Conservation (phyloP, 164 flowering plant species). For the Buxus sempervirens region DNA sequence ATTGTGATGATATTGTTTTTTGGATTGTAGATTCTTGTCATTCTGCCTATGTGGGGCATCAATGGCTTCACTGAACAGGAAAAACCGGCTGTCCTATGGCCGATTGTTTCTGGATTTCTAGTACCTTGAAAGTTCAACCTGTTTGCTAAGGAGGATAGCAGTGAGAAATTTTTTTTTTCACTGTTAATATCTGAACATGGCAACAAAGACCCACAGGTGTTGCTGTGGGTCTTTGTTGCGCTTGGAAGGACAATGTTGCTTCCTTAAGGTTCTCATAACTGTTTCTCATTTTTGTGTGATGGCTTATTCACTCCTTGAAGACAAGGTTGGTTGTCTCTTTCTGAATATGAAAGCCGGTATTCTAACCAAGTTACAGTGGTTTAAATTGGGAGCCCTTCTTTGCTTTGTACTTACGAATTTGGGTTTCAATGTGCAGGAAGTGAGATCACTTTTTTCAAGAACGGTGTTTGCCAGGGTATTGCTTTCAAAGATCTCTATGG, state of each 20-base stretch:
- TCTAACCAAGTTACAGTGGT: neutral
- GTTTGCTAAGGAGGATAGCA: neutral
- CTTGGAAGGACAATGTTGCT: neutral
- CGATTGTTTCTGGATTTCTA: neutral
- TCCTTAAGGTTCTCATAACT: too few species aligned
- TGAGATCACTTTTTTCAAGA: constrained; percentile 87
- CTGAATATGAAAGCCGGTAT: neutral
- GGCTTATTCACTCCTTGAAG: too few species aligned
- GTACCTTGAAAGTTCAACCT: neutral
- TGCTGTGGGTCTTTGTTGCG: neutral
- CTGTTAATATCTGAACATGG: neutral
- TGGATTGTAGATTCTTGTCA: neutral
- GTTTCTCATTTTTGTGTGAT: neutral
- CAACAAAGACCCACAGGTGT: neutral
- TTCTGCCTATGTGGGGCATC: neutral
- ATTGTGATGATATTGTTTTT: too few species aligned
- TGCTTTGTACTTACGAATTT: neutral
- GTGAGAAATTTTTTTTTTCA: neutral
- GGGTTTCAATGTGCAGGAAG: constrained; percentile 58
- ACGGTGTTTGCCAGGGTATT: constrained; percentile 86
- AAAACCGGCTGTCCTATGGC: neutral
- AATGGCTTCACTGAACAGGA: neutral
- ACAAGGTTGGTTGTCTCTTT: neutral
- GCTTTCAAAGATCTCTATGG: constrained; percentile 84
- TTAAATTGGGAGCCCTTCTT: neutral